phyloP scores from a whole-genome alignment of 305 asterid genomes.

The Solanum chacoense region DNA sequence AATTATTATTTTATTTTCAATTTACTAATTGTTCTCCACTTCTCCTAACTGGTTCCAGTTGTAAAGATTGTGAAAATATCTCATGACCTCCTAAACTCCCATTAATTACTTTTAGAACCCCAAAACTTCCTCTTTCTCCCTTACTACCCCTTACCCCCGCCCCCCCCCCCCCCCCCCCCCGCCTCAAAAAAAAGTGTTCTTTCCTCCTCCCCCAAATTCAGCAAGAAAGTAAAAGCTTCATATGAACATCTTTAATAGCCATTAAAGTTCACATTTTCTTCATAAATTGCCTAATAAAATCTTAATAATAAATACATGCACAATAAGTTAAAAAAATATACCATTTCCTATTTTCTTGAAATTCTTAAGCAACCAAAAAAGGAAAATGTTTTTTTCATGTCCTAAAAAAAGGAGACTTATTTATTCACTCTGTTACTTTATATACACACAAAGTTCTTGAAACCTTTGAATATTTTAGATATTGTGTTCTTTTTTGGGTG shows the following conservation, averaged over 20 bases:
- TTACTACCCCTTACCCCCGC: neutral
- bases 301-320: neutral
- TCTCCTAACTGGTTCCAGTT: neutral
- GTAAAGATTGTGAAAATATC: neutral
- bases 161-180: accelerated
- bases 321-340: neutral
- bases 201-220: neutral
- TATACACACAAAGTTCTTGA: neutral
- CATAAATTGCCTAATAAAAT: neutral
- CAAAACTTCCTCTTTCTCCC: neutral
- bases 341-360: neutral
- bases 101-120: neutral
- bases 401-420: neutral
- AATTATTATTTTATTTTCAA: neutral
- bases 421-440: neutral
- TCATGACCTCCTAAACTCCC: neutral
- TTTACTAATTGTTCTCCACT: neutral
- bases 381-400: neutral
- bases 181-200: neutral
- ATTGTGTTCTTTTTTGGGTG: neutral
- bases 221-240: neutral
- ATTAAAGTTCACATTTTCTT: neutral
- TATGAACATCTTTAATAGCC: neutral
- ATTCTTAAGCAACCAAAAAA: neutral
- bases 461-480: neutral